These are phyloP conservation scores for Endocarpon pusillum DNA, from an alignment of 495 filamentous ascomycete genomes.

Conservation along the genomic window DNA sequence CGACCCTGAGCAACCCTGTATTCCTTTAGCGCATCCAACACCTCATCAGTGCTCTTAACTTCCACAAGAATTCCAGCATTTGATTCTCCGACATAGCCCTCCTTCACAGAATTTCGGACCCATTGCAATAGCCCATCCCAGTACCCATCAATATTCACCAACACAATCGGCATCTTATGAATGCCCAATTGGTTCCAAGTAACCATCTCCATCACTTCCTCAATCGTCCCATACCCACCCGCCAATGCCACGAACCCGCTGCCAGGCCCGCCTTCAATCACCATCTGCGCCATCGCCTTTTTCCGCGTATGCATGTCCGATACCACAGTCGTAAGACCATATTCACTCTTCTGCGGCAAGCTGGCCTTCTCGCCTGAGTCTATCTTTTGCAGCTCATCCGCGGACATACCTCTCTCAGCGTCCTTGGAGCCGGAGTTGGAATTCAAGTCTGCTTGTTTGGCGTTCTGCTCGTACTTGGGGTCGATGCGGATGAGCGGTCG, in stretches of 20 bases:
- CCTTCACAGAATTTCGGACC: constrained; percentile 59
- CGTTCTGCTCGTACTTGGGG: constrained; percentile 33
- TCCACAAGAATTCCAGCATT: constrained; percentile 65
- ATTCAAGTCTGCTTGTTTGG: constrained; percentile 4
- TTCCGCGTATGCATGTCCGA: constrained; percentile 93
- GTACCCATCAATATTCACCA: constrained; percentile 78
- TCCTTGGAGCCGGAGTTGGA: constrained; percentile 20
- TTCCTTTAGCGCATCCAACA: constrained; percentile 46
- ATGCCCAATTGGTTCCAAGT: constrained; percentile 98
- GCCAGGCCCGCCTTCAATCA: constrained; percentile 62
- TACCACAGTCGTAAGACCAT: constrained; percentile 73
- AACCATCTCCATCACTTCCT: constrained; percentile 89
- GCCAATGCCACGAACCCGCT: constrained; percentile 79
- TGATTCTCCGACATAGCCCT: constrained; percentile 52
- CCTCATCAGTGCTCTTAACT: constrained; percentile 52
- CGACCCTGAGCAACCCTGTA: constrained; percentile 60
- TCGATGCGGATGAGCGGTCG: constrained; percentile 69
- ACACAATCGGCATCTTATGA: constrained; percentile 60
- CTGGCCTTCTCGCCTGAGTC: constrained; percentile 4
- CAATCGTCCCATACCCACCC: constrained; percentile 87
- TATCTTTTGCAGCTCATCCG: constrained; percentile 11
- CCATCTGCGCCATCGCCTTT: constrained; percentile 74
- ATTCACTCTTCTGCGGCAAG: constrained; percentile 49
- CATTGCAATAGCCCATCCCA: constrained; percentile 75
- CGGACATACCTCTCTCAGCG: constrained; percentile 18